phyloP scores from a whole-genome alignment of 2,329 filamentous ascomycete species.

The Cadophora sp. region DNA sequence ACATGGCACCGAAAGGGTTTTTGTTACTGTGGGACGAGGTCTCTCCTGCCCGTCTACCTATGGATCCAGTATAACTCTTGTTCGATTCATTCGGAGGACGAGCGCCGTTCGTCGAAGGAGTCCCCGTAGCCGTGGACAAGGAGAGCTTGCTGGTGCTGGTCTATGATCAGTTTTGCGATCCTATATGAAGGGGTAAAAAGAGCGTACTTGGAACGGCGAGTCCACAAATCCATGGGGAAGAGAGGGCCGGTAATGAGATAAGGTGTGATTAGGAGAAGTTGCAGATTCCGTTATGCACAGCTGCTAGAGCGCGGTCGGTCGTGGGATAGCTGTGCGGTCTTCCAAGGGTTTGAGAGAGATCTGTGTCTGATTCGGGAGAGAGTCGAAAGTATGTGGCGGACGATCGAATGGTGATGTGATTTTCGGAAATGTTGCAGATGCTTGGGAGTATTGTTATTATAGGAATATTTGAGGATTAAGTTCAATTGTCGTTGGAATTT shows the following conservation, averaged over 20 bases:
- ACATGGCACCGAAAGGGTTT: conserved; percentile 80
- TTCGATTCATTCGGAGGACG: conserved; percentile 47
- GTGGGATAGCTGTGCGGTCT: conserved; percentile 29
- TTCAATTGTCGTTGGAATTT: conserved; percentile 30
- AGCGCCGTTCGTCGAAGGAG: conserved; percentile 52
- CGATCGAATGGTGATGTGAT: neutral
- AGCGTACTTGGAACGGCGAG: conserved; percentile 79
- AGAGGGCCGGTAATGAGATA: conserved; percentile 25
- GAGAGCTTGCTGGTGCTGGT: conserved; percentile 77
- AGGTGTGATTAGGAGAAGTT: conserved; percentile 25
- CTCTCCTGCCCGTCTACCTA: conserved; percentile 78
- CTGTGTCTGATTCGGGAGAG: conserved; percentile 16
- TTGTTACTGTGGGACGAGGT: conserved; percentile 74
- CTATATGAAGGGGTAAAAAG: conserved; percentile 20
- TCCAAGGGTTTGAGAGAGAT: conserved; percentile 25
- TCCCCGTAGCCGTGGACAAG: conserved; percentile 64
- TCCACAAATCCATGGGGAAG: conserved; percentile 62
- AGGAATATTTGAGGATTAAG: conserved; percentile 22
- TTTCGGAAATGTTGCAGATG: conserved; percentile 5
- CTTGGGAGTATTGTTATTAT: conserved; percentile 23
- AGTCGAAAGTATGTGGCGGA: conserved; percentile 10
- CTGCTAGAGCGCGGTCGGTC: conserved; percentile 24
- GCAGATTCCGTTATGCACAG: conserved; percentile 27
- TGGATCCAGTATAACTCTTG: conserved; percentile 62
- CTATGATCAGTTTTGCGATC: conserved; percentile 35